phyloP scores from a whole-genome alignment of 768 basidiomycete species.

The Pleurotus pulmonarius region DNA sequence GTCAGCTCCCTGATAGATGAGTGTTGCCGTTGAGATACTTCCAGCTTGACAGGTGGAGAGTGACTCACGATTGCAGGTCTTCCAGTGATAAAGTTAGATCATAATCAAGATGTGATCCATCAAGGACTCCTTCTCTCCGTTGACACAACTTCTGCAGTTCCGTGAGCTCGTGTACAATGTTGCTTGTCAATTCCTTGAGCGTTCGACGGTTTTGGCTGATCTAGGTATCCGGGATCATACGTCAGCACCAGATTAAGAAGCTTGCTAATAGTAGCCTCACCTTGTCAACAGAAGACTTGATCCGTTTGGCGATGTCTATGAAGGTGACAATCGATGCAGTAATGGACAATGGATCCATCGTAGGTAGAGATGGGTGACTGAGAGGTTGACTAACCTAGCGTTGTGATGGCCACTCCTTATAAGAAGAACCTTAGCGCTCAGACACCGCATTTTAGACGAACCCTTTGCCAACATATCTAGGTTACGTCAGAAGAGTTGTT shows the following conservation, averaged over 20 bases:
- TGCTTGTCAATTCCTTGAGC: neutral
- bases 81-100: conserved; percentile 1
- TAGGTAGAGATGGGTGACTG: neutral
- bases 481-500: too few relatives aligned
- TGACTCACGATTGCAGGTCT: neutral
- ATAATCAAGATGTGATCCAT: neutral
- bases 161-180: neutral
- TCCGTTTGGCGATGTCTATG: conserved; percentile 4
- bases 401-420: neutral
- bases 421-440: neutral
- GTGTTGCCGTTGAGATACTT: neutral
- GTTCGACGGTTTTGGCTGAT: conserved; percentile 5
- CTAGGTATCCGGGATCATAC: neutral
- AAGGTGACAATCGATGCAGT: conserved; percentile 1
- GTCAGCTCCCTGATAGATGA: neutral
- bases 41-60: neutral
- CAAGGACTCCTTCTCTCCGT: neutral
- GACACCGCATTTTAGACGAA: neutral
- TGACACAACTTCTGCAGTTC: conserved; percentile 2
- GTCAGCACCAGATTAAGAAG: neutral
- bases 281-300: conserved; percentile 3
- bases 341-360: conserved; percentile 3
- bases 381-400: neutral
- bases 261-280: neutral
- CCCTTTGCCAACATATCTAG: neutral